These are phyloP conservation scores for Solanum phureja DNA, from an alignment of 257 asterid species.

Conservation along the genomic window DNA sequence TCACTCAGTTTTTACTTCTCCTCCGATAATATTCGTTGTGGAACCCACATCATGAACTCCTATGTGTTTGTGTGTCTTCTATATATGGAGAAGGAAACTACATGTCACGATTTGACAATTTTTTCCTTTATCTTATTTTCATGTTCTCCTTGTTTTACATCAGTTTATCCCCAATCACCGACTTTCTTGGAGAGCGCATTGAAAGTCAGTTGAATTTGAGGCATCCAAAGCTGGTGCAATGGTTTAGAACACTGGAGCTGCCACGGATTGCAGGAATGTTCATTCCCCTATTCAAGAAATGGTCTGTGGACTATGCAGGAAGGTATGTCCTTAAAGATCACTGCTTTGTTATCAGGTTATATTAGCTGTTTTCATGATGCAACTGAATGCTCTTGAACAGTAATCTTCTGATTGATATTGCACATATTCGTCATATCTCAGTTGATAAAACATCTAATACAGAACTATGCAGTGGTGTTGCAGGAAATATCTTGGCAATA, in stretches of 20 bases:
- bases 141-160: slow-evolving; percentile 9
- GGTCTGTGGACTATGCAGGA: slow-evolving; percentile 81
- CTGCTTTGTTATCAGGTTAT: neutral
- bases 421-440: neutral
- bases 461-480: slow-evolving; percentile 67
- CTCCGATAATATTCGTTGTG: neutral
- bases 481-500: slow-evolving; percentile 67
- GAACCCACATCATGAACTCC: neutral
- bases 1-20: neutral
- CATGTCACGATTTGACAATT: neutral
- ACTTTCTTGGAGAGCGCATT: slow-evolving; percentile 34
- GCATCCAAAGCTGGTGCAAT: slow-evolving; percentile 42
- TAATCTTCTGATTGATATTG: neutral
- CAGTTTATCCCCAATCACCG: slow-evolving; percentile 49
- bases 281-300: slow-evolving; percentile 69
- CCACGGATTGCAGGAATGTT: slow-evolving; percentile 46
- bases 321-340: slow-evolving; percentile 29
- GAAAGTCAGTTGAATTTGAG: slow-evolving; percentile 45
- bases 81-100: neutral
- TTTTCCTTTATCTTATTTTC: neutral
- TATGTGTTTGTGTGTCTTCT: neutral
- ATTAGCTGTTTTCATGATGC: neutral
- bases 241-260: slow-evolving; percentile 62
- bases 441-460: slow-evolving; percentile 16
- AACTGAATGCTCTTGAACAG: neutral